Evolutionary conservation across 192 early-diverging fungal genomes (phyloP).

Genomic region (Powellomyces hirtus): DNA sequence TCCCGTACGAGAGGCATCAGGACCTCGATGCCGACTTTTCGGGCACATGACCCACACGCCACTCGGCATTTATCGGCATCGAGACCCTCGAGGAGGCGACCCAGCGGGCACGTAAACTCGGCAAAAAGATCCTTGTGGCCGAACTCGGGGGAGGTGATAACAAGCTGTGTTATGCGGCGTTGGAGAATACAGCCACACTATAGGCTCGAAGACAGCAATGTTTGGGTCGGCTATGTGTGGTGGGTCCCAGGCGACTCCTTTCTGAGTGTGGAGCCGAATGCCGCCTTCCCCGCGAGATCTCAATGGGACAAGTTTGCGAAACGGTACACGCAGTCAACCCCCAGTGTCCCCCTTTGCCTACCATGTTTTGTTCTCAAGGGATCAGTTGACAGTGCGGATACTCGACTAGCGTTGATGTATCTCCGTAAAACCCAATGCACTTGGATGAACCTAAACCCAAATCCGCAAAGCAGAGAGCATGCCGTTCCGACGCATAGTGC

Average conservation of each 20-base stretch:
- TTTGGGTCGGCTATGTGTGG: conserved; percentile 15
- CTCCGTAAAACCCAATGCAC: no score
- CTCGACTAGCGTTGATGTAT: no score
- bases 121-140: conserved; percentile 29
- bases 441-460: no score
- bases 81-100: conserved; percentile 11
- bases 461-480: no score
- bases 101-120: conserved; percentile 19
- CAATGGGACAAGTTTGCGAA: no score
- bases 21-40: conserved; percentile 32
- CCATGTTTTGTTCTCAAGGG: no score
- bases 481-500: no score
- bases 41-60: conserved; percentile 11
- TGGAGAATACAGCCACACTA: conserved; percentile 15
- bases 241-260: conserved; percentile 35
- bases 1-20: conserved; percentile 32
- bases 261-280: no score
- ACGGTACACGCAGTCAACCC: no score
- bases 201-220: background rate
- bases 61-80: conserved; percentile 5
- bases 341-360: no score
- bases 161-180: background rate
- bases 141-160: conserved; percentile 25
- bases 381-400: no score
- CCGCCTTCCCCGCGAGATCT: no score